Percentiles rank a stretch among this genome's conserved stretches.
Conservation (phyloP, 163 green algal genomes). For the Chloromonas sp. region DNA sequence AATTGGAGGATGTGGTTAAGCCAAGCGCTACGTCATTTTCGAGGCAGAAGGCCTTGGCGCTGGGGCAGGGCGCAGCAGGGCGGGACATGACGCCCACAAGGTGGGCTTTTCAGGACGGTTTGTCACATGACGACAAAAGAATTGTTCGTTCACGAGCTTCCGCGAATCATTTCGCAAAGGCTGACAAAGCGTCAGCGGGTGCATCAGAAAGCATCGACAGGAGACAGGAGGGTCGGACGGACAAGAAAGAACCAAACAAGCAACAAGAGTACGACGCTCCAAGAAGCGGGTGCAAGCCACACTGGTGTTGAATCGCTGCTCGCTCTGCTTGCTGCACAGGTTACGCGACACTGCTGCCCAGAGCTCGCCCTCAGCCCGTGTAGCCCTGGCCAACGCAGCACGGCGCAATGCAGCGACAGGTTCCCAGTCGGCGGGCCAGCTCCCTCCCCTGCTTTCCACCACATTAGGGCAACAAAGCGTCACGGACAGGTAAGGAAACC, state of each 20-base stretch:
- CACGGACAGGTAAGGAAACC: too few relatives aligned
- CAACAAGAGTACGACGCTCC: background rate
- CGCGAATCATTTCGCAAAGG: background rate
- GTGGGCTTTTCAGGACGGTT: background rate
- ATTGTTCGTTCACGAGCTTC: background rate
- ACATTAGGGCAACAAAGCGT: too few relatives aligned
- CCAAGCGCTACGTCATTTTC: background rate
- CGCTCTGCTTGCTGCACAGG: too few relatives aligned
- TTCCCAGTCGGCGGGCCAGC: background rate
- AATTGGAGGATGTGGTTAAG: background rate
- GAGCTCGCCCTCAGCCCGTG: background rate
- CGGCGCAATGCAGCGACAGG: background rate
- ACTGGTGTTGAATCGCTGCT: background rate
- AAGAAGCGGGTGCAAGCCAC: background rate
- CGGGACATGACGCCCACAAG: slow-evolving; percentile 1
- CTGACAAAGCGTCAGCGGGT: background rate
- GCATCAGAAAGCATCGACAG: background rate
- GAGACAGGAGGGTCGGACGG: background rate
- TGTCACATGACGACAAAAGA: too few relatives aligned
- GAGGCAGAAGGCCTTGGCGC: background rate
- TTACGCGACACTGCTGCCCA: too few relatives aligned
- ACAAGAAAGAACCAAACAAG: background rate
- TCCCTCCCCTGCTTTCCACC: background rate
- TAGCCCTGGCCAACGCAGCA: background rate
- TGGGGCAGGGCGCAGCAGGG: background rate